phyloP scores from a whole-genome alignment of 1,139 yeast species.

The Blastobotrys aristatus region DNA sequence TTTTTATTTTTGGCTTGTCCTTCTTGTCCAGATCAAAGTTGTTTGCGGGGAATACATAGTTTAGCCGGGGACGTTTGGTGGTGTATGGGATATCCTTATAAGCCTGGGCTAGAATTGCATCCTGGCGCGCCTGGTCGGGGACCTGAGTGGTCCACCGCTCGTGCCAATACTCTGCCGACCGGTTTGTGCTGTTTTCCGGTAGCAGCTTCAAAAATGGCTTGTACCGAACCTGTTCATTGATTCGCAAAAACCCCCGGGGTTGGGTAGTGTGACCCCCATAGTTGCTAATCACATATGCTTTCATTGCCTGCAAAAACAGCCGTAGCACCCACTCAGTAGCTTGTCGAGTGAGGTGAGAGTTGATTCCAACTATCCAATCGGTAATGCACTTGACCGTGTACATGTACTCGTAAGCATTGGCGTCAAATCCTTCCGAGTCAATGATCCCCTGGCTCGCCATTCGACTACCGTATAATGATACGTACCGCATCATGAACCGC shows the following conservation, averaged over 20 bases:
- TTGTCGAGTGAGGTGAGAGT: neutral
- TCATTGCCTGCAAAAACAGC: neutral
- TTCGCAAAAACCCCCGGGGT: neutral
- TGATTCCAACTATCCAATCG: neutral
- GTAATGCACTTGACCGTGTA: neutral
- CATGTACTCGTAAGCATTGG: neutral
- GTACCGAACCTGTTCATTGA: neutral
- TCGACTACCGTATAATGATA: slow-evolving; percentile 2
- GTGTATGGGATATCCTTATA: neutral
- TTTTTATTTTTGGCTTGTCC: neutral
- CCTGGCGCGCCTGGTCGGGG: neutral
- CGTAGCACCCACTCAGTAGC: neutral
- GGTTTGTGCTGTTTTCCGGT: neutral
- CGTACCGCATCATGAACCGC: neutral
- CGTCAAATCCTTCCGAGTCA: neutral
- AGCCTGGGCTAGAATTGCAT: neutral
- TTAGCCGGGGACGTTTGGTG: neutral
- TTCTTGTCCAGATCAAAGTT: neutral
- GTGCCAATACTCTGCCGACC: neutral
- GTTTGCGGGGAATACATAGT: neutral
- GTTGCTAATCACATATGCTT: slow-evolving; percentile 3
- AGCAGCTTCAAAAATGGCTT: neutral
- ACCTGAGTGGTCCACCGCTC: neutral
- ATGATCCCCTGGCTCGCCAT: neutral
- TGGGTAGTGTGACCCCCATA: neutral